Conservation (phyloP, 768 basidiomycete species). For the Pleurotus tuber-regium region DNA sequence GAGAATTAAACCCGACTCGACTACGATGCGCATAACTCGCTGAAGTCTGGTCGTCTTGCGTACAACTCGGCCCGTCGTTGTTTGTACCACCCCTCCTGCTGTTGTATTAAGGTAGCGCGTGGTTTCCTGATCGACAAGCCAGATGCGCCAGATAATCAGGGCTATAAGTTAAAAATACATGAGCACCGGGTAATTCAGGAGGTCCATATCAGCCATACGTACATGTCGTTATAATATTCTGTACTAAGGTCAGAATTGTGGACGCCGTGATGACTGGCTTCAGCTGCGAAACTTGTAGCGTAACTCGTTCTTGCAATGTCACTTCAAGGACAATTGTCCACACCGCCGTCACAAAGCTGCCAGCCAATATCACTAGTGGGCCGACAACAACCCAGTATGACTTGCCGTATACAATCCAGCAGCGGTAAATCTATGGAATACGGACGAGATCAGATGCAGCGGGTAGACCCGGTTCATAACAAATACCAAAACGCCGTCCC, state of each 20-base stretch:
- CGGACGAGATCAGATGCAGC: too few relatives aligned
- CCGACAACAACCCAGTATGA: constrained; percentile 2
- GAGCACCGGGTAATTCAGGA: too few relatives aligned
- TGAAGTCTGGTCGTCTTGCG: constrained; percentile 6
- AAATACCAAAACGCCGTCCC: constrained; percentile 15
- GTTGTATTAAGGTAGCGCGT: neutral
- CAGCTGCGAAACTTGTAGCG: neutral
- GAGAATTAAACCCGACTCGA: constrained; percentile 14
- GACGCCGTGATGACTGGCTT: constrained; percentile 8
- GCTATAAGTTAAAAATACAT: too few relatives aligned
- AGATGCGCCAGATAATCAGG: constrained; percentile 14
- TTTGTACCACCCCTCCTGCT: neutral
- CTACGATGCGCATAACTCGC: constrained; percentile 14
- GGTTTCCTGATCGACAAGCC: constrained; percentile 11
- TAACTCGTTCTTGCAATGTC: neutral
- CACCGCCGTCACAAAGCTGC: neutral
- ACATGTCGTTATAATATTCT: constrained; percentile 14
- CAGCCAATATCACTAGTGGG: constrained; percentile 9
- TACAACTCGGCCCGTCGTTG: neutral
- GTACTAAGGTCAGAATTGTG: constrained; percentile 7
- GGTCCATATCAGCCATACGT: too few relatives aligned
- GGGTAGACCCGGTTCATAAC: too few relatives aligned
- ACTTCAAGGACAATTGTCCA: constrained; percentile 9
- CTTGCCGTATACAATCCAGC: constrained; percentile 13
- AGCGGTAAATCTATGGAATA: constrained; percentile 14